Conservation (phyloP, 2,329 filamentous ascomycete species). For the Talaromyces funiculosus region DNA sequence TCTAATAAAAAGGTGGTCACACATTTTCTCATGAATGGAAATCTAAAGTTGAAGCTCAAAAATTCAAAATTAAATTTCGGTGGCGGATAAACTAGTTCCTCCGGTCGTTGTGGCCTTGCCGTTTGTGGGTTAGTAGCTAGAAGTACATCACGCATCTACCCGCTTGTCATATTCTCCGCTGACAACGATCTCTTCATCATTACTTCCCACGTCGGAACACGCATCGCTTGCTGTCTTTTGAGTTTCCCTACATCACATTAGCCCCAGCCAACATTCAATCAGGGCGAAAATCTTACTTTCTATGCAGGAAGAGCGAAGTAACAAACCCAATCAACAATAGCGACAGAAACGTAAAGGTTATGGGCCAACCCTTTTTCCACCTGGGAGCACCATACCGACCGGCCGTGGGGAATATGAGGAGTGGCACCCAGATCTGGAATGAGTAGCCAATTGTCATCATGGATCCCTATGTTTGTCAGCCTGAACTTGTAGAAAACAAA, state of each 20-base stretch:
- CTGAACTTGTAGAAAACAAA: constrained; percentile 24
- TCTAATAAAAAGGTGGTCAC: too few species aligned
- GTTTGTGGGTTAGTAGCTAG: neutral
- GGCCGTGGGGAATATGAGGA: constrained; percentile 40
- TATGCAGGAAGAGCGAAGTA: neutral
- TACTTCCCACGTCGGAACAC: neutral
- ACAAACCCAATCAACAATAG: neutral
- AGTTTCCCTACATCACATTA: neutral
- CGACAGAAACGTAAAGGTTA: constrained; percentile 42
- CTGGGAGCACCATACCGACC: constrained; percentile 40
- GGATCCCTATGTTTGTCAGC: constrained; percentile 26
- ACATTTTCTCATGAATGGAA: neutral
- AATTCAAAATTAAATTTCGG: neutral
- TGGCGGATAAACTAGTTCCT: neutral
- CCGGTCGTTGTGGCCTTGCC: neutral
- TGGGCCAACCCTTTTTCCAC: constrained; percentile 47
- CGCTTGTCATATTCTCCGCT: neutral
- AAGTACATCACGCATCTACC: neutral
- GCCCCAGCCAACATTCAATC: neutral
- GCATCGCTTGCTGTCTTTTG: neutral
- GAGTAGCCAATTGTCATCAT: constrained; percentile 47
- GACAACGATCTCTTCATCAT: neutral
- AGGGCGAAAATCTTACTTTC: neutral
- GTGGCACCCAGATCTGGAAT: constrained; percentile 43
- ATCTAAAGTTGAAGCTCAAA: neutral